Evolutionary conservation across 305 asterid genomes (phyloP).

Genomic region (Solanum hybrid): DNA sequence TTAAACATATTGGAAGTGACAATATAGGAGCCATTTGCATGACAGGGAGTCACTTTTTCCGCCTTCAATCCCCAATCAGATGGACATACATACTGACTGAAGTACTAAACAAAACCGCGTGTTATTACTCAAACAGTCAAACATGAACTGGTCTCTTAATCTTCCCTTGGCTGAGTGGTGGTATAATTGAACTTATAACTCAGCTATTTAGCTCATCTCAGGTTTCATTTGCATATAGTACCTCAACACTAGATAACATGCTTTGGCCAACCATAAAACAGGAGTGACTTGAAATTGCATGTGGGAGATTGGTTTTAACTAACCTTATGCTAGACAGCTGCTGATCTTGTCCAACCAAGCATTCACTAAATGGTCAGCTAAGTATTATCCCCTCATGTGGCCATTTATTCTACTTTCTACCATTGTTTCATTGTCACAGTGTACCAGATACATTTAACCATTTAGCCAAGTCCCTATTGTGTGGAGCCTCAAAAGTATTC

Average conservation of each 20-base stretch:
- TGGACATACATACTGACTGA: too few species aligned
- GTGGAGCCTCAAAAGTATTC: not conserved
- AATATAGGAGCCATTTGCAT: not conserved
- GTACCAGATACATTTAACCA: not conserved
- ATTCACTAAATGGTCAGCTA: not conserved
- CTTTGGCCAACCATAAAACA: not conserved
- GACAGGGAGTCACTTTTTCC: not conserved
- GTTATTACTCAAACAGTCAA: not conserved
- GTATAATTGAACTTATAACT: not conserved
- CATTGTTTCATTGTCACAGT: not conserved
- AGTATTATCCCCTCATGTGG: not conserved
- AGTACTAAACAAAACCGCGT: not conserved
- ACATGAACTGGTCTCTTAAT: not conserved
- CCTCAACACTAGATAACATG: not conserved
- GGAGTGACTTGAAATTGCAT: not conserved
- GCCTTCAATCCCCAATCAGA: not conserved
- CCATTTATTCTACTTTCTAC: not conserved
- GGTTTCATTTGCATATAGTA: not conserved
- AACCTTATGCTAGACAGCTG: not conserved
- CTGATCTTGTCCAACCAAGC: not conserved
- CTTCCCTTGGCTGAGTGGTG: not conserved
- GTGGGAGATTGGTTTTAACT: not conserved
- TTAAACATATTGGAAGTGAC: not conserved
- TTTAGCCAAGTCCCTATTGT: not conserved
- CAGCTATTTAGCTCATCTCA: not conserved